A percentile compares a stretch with the other conserved stretches of the same genome.
phyloP scores from a whole-genome alignment of 2,329 filamentous ascomycete genomes.

The Alternaria burnsii region DNA sequence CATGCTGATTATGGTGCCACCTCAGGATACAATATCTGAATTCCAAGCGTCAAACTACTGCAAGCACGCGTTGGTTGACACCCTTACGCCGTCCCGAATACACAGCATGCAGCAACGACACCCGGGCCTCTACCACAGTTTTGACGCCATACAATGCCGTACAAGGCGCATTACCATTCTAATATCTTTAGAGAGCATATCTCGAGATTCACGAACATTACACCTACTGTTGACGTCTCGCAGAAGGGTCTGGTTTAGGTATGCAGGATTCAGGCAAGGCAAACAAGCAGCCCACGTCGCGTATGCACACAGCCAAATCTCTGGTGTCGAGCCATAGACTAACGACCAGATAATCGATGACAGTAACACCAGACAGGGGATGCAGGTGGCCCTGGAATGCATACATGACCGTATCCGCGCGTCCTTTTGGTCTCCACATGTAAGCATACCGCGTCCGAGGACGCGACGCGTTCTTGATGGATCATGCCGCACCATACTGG shows the following conservation, averaged over 20 bases:
- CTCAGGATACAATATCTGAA: background rate
- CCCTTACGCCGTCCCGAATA: background rate
- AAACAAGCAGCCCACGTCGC: conserved; percentile 15
- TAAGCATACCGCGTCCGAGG: background rate
- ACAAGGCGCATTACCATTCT: background rate
- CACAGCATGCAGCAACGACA: conserved; percentile 4
- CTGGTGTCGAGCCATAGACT: conserved; percentile 4
- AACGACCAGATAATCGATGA: conserved; percentile 11
- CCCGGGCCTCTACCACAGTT: conserved; percentile 2
- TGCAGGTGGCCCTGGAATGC: background rate
- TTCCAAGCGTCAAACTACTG: conserved; percentile 4
- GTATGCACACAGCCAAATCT: conserved; percentile 17
- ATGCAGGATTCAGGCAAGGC: conserved; percentile 20
- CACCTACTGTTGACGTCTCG: background rate
- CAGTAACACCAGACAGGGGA: background rate
- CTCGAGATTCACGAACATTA: background rate
- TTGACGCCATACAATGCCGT: conserved; percentile 4
- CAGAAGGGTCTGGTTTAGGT: background rate
- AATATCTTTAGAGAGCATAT: background rate
- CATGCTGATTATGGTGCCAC: conserved; percentile 3
- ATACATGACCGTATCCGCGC: conserved; percentile 1
- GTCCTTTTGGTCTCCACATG: background rate
- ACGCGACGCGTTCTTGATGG: background rate
- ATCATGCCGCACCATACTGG: background rate
- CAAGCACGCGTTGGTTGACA: conserved; percentile 6